Base-by-base conservation (phyloP, 2,329 filamentous ascomycete genomes). In the Ophiostoma piceae region DNA sequence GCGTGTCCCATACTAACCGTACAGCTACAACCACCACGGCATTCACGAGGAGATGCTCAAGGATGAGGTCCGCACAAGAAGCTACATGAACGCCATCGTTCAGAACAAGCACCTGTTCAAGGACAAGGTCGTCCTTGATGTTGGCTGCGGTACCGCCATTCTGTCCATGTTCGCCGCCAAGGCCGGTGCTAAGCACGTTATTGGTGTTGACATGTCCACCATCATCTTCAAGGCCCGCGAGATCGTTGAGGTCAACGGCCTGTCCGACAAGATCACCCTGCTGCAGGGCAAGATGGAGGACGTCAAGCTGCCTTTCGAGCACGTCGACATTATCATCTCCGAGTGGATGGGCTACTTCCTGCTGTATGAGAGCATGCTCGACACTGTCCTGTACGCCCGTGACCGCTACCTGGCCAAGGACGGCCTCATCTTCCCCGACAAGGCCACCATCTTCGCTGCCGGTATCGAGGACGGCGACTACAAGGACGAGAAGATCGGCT, bases 281-380 rank as follows among this genome's bases (percentile, higher is more conserved):
- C 87, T 99, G 74, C 95, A 98, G 84, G 95, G 95, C 79, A 99
- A 99, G 87, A 99, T 99, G 95, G 95, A 99, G 84, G 95, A 99
- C 83, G 93, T 99, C 65, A 85, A 91, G 77, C 85, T 99, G 73
- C 95, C 95, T 26, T 97, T 91, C 81, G 90, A 92, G 77, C 92
- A 98, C 82, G 95, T 99, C 74, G 95, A 99, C 78, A 99, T 99
- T 79, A 99, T 99, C 82, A 96, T 99, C 79, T 98, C 94, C 1
- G 95, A 99, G 84, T 99, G 95, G 95, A 99, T 99, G 95, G 95
- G 95, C 43, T 99, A 99, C 84, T 98, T 98, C 84, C 84, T 99
- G 68, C 88, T 99, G 72, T 99, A 99, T 82, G 95, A 99, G 88
- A 92, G 88, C 87, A 99, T 99, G 95, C 82, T 99, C 78, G 95